Percentiles rank a stretch among this genome's conserved stretches.
Conservation (phyloP, 176 grass and related monocot species). For the Hordeum marinum region DNA sequence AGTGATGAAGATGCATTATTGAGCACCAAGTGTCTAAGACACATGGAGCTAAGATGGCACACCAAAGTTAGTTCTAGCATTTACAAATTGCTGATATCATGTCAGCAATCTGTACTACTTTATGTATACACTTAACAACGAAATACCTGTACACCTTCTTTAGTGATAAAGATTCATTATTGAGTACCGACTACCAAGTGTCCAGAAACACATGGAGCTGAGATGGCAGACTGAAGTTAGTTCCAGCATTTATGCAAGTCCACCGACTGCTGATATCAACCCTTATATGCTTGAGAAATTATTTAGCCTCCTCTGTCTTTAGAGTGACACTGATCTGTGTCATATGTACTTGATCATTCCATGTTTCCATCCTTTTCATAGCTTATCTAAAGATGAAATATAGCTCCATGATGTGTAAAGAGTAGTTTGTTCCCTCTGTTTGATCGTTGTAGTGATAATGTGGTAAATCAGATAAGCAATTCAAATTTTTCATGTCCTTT, state of each 20-base stretch:
- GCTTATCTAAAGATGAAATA: too few species aligned
- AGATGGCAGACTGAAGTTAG: slow-evolving; percentile 97
- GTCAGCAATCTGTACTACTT: neutral
- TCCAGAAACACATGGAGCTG: slow-evolving; percentile 70
- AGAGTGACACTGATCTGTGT: slow-evolving; percentile 6
- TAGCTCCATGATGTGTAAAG: too few species aligned
- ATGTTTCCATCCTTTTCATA: slow-evolving; percentile 3
- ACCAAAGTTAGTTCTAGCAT: too few species aligned
- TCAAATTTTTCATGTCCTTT: neutral
- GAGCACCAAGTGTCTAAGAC: too few species aligned
- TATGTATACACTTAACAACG: neutral
- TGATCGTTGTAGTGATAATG: neutral
- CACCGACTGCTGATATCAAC: slow-evolving; percentile 61
- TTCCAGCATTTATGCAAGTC: slow-evolving; percentile 90
- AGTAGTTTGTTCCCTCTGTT: too few species aligned
- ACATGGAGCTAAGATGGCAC: too few species aligned
- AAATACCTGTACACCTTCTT: neutral
- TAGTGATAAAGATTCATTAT: slow-evolving; percentile 87
- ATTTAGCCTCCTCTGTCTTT: neutral
- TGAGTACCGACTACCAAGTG: slow-evolving; percentile 46
- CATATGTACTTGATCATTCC: slow-evolving; percentile 5
- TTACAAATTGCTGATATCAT: neutral
- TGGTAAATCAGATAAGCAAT: neutral
- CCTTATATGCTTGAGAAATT: neutral
- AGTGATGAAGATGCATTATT: too few species aligned